Conservation (phyloP, 352 stramenopile genomes). For the Paralagenidium karlingii region DNA sequence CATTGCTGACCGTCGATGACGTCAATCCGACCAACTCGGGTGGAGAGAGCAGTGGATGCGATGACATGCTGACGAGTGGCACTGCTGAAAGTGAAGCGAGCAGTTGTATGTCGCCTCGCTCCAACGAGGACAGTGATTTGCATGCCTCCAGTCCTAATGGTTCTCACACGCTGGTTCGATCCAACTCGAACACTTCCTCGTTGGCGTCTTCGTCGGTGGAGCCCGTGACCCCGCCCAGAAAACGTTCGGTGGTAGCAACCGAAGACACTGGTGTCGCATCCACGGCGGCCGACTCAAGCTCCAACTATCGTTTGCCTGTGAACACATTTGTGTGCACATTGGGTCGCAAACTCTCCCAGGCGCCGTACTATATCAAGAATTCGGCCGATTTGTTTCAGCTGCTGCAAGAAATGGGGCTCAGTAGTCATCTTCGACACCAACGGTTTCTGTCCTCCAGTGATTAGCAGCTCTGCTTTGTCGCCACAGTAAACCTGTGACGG, state of each 20-base stretch:
- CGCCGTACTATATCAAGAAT: constrained; percentile 82
- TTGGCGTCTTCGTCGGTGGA: too few species aligned
- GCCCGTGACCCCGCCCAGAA: too few species aligned
- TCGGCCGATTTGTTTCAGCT: constrained; percentile 74
- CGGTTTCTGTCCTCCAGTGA: constrained; percentile 52
- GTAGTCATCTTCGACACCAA: constrained; percentile 62
- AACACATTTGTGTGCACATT: constrained; percentile 81
- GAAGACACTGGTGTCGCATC: too few species aligned
- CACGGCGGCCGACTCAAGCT: too few species aligned
- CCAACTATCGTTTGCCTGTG: constrained; percentile 56
- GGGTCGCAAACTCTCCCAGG: constrained; percentile 67
- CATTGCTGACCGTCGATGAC: neutral
- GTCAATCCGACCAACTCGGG: neutral
- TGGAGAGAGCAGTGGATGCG: neutral
- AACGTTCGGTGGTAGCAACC: too few species aligned
- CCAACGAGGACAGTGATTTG: neutral
- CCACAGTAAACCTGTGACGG: too few species aligned
- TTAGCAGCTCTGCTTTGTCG: too few species aligned
- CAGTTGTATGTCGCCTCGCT: too few species aligned
- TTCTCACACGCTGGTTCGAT: too few species aligned
- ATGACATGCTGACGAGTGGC: neutral
- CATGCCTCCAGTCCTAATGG: neutral
- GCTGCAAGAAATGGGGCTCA: constrained; percentile 76
- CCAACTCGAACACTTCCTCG: too few species aligned
- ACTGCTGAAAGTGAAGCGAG: neutral